Evolutionary conservation across 108 stramenopile species (phyloP).

Genomic region (Nannochloropsis salina): DNA sequence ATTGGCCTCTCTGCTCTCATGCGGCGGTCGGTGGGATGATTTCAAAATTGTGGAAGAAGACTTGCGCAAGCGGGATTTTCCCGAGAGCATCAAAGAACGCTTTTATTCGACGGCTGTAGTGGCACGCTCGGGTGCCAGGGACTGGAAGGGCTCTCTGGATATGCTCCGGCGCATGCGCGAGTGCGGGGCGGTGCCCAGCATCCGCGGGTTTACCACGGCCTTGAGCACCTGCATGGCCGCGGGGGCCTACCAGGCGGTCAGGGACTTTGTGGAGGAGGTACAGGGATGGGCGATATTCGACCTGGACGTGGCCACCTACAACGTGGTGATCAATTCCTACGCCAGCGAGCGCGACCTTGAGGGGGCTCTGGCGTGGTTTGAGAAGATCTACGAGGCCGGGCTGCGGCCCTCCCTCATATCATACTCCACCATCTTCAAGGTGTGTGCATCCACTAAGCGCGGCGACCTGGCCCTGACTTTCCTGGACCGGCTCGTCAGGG

Average conservation of each 20-base stretch:
- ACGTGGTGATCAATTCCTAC: not conserved
- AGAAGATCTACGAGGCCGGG: not conserved
- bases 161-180: not conserved
- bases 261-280: not conserved
- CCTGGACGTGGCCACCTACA: not conserved
- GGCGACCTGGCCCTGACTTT: not conserved
- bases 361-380: not conserved
- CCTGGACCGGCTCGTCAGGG: not conserved
- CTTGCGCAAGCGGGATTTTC: not conserved
- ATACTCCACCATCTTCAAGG: not conserved
- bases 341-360: conserved; percentile 3
- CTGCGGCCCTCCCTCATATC: not conserved
- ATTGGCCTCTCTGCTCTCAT: not conserved
- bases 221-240: not conserved
- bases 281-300: not conserved
- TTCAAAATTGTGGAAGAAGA: not conserved
- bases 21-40: not conserved
- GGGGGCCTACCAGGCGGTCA: not conserved
- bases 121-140: not conserved
- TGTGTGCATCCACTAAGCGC: not conserved
- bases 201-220: not conserved
- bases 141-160: not conserved
- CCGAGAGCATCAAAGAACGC: conserved; percentile 2
- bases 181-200: not conserved
- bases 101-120: conserved; percentile 13